Percentiles rank a stretch among this genome's conserved stretches.
Evolutionary conservation across 2,329 filamentous ascomycete species (phyloP).

Genomic region (Alternaria hordeiaustralica): DNA sequence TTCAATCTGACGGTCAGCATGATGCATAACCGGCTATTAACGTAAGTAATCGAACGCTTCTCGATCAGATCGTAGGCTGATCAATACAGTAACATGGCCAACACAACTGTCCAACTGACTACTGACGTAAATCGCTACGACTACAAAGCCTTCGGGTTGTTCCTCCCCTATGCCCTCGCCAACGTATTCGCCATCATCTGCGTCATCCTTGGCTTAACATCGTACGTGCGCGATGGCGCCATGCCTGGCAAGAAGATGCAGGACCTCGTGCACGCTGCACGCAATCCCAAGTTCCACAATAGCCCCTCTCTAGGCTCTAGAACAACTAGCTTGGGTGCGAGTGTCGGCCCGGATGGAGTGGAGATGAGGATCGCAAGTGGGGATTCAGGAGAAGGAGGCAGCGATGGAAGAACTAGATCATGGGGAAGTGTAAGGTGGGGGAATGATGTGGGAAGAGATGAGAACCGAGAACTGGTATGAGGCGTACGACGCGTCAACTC

Average conservation of each 20-base stretch:
- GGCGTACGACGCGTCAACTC: neutral
- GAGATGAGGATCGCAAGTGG: neutral
- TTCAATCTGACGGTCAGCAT: neutral
- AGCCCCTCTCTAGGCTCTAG: neutral
- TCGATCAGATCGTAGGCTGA: neutral
- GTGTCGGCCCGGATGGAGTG: neutral
- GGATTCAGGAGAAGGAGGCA: neutral
- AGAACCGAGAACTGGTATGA: neutral
- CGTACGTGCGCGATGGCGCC: slow-evolving; percentile 9
- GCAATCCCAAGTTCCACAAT: neutral
- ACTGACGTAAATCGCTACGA: neutral
- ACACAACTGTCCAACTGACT: neutral
- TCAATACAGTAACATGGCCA: neutral
- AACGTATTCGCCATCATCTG: slow-evolving; percentile 12
- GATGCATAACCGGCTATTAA: neutral
- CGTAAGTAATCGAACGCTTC: neutral
- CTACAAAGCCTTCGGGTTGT: neutral
- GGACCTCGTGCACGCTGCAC: slow-evolving; percentile 13
- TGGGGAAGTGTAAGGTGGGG: neutral
- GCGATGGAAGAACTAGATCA: neutral
- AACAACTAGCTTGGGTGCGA: neutral
- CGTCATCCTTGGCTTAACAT: neutral
- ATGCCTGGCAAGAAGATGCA: slow-evolving; percentile 21
- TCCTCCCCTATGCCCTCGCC: slow-evolving; percentile 12
- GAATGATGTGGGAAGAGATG: neutral